Evolutionary conservation across 2,329 filamentous ascomycete species (phyloP).

Genomic region (Cryoendolithus antarcticus): DNA sequence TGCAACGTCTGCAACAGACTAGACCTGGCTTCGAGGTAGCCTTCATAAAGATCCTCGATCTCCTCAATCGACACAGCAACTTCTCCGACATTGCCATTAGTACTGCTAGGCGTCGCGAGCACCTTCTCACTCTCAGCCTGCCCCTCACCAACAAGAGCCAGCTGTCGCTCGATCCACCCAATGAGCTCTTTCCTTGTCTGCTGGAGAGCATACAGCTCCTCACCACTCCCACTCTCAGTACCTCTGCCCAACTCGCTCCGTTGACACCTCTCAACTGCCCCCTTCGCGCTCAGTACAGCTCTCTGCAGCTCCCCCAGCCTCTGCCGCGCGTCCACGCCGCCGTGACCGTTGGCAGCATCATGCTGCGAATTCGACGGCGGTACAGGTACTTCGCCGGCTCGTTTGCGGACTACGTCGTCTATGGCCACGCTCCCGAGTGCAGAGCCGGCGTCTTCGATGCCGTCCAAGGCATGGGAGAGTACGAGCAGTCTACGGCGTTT

Average conservation of each 20-base stretch:
- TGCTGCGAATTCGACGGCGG: no score
- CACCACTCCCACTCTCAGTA: constrained; percentile 3
- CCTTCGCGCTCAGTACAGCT: constrained; percentile 15
- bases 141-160: constrained; percentile 17
- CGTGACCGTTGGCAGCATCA: no score
- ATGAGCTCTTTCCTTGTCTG: constrained; percentile 20
- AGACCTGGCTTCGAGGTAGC: constrained; percentile 16
- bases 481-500: constrained; percentile 17
- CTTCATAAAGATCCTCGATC: constrained; percentile 17
- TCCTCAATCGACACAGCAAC: no score
- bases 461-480: constrained; percentile 13
- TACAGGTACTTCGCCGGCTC: constrained; percentile 14
- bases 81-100: constrained; percentile 8
- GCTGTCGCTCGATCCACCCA: constrained; percentile 21
- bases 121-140: constrained; percentile 7
- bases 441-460: constrained; percentile 4
- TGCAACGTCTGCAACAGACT: constrained; percentile 13
- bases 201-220: constrained; percentile 17
- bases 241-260: not conserved
- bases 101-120: constrained; percentile 6
- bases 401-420: constrained; percentile 16
- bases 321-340: not conserved
- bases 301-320: constrained; percentile 19
- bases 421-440: not conserved
- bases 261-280: constrained; percentile 9